Evolutionary conservation across 192 early-diverging fungal genomes (phyloP).

Genomic region (Oehlia diaphana): DNA sequence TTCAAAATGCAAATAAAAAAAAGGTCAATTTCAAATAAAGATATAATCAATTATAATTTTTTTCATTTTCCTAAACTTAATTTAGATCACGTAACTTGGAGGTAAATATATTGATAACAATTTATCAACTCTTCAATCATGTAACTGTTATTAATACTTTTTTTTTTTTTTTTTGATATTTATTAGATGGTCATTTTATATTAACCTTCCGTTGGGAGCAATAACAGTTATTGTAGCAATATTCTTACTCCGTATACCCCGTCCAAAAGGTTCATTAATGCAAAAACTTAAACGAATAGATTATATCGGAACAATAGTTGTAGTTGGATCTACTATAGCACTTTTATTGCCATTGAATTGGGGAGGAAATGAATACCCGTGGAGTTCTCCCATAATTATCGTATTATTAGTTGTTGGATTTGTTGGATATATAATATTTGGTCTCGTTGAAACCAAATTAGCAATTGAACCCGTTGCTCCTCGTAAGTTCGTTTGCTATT

Average conservation of each 20-base stretch:
- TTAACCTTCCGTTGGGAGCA: constrained; percentile 59
- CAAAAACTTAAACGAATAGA: constrained; percentile 66
- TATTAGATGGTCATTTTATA: constrained; percentile 55
- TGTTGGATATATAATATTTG: constrained; percentile 52
- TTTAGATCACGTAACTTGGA: constrained; percentile 53
- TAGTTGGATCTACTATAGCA: constrained; percentile 55
- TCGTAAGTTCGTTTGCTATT: constrained; percentile 10
- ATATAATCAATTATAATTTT: not conserved
- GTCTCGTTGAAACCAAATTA: constrained; percentile 60
- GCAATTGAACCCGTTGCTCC: constrained; percentile 74
- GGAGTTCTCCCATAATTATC: constrained; percentile 62
- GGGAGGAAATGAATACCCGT: constrained; percentile 70
- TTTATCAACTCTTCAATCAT: not conserved
- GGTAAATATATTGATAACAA: constrained; percentile 28
- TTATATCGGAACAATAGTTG: constrained; percentile 52
- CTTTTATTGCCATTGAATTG: constrained; percentile 71
- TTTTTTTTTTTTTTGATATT: not conserved
- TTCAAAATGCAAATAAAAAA: not conserved
- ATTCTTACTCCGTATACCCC: constrained; percentile 59
- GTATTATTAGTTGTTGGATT: constrained; percentile 54
- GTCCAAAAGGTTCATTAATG: constrained; percentile 41
- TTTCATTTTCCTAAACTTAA: not conserved
- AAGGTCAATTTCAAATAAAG: not conserved
- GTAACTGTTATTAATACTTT: constrained; percentile 3
- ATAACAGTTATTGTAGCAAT: constrained; percentile 42